Percentiles rank a stretch among this genome's conserved stretches.
These are phyloP conservation scores for Thielaviopsis ethacetica DNA, from an alignment of 2,329 filamentous ascomycete genomes.

Conservation along the genomic window DNA sequence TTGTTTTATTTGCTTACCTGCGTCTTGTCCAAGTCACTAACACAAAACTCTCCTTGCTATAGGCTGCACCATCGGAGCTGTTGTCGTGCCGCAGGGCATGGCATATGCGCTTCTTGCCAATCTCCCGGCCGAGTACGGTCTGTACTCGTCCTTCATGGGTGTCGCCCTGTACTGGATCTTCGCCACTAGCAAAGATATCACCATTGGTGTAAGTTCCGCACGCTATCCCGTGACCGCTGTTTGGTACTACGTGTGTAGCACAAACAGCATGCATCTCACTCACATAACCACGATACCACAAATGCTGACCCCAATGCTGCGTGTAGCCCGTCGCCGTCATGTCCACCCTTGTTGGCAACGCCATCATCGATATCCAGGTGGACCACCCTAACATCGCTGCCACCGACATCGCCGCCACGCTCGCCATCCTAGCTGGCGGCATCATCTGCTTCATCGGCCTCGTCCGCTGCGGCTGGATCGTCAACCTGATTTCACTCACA, in stretches of 20 bases:
- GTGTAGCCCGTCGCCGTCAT: slow-evolving; percentile 78
- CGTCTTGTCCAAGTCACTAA: not conserved
- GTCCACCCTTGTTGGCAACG: slow-evolving; percentile 74
- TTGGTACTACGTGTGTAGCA: not conserved
- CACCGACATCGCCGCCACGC: slow-evolving; percentile 58
- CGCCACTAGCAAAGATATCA: slow-evolving; percentile 96
- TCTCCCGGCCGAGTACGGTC: slow-evolving; percentile 31
- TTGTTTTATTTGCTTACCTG: too few relatives aligned
- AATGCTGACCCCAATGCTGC: not conserved
- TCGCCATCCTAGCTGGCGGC: slow-evolving; percentile 61
- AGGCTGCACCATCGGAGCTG: slow-evolving; percentile 31
- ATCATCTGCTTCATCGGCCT: slow-evolving; percentile 70
- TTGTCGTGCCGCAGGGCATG: slow-evolving; percentile 39
- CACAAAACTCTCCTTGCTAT: not conserved
- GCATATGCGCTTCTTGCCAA: slow-evolving; percentile 33
- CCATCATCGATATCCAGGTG: slow-evolving; percentile 48
- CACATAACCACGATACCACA: not conserved
- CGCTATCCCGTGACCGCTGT: slow-evolving; percentile 14
- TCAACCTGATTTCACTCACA: slow-evolving; percentile 80
- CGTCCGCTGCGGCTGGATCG: slow-evolving; percentile 69
- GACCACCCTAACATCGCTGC: slow-evolving; percentile 39
- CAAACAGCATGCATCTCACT: slow-evolving; percentile 2
- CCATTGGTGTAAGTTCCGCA: slow-evolving; percentile 57
- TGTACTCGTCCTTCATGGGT: slow-evolving; percentile 79
- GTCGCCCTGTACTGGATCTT: slow-evolving; percentile 95